These are phyloP conservation scores for Suillus variegatus DNA, from an alignment of 768 basidiomycete species.

Conservation along the genomic window DNA sequence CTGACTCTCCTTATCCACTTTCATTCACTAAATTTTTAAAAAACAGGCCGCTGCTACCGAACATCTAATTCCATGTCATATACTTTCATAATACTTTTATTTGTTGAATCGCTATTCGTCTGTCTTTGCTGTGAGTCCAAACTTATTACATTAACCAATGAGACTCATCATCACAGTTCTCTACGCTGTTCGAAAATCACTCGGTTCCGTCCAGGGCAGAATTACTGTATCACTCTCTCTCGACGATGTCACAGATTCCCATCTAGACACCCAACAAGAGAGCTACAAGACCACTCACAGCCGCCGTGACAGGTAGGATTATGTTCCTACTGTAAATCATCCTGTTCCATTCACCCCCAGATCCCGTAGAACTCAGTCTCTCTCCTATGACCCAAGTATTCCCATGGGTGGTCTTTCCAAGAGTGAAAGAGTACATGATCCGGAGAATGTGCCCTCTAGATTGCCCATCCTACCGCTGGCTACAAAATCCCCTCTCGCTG, in stretches of 20 bases:
- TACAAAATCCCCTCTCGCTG: constrained; percentile 5
- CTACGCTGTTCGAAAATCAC: constrained; percentile 56
- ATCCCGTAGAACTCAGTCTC: constrained; percentile 5
- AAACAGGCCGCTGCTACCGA: constrained; percentile 48
- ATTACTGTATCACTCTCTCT: constrained; percentile 52
- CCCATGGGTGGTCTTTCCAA: neutral
- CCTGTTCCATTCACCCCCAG: neutral
- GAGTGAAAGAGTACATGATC: neutral
- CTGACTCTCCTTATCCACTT: neutral
- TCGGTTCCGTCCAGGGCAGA: constrained; percentile 54
- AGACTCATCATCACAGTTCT: constrained; percentile 40
- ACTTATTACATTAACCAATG: neutral
- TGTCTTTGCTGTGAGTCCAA: constrained; percentile 56
- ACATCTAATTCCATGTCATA: constrained; percentile 32
- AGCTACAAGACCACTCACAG: constrained; percentile 9
- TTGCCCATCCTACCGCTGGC: constrained; percentile 11
- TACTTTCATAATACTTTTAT: constrained; percentile 49
- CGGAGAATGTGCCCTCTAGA: constrained; percentile 8
- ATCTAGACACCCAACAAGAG: constrained; percentile 6
- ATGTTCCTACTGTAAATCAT: constrained; percentile 37
- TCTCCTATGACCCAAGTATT: constrained; percentile 12
- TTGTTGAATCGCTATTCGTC: constrained; percentile 58
- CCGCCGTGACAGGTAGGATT: constrained; percentile 57
- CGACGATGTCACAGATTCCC: constrained; percentile 37
- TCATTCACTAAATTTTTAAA: neutral